A percentile compares a stretch with the other conserved stretches of the same genome.
Evolutionary conservation across 345 rosid species (phyloP).

Genomic region (Populus deltoides): DNA sequence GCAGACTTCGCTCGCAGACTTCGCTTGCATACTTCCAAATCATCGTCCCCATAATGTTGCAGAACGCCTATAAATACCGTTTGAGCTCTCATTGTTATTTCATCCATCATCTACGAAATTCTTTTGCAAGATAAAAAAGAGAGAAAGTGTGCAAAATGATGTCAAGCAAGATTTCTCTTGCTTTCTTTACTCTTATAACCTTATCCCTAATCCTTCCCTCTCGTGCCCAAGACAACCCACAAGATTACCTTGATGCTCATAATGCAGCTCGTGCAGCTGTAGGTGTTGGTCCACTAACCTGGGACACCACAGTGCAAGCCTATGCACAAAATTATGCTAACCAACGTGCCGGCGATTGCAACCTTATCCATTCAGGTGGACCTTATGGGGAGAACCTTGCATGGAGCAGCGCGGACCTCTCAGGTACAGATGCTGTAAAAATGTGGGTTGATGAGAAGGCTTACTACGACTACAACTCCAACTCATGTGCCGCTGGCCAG

Average conservation of each 20-base stretch:
- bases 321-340: conserved; percentile 15
- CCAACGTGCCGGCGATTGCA: background rate
- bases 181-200: background rate
- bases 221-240: conserved; percentile 17
- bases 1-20: too few relatives aligned
- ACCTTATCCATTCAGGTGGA: conserved; percentile 11
- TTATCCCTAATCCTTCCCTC: conserved; percentile 5
- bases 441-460: conserved; percentile 18
- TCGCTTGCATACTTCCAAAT: too few relatives aligned
- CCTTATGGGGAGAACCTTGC: conserved; percentile 23
- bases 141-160: too few relatives aligned
- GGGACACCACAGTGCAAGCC: conserved; percentile 11
- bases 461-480: conserved; percentile 15
- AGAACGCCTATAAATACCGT: background rate
- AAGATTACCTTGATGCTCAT: conserved; percentile 20
- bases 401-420: background rate
- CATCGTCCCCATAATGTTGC: background rate
- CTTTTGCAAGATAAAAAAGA: background rate
- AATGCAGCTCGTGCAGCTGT: conserved; percentile 16
- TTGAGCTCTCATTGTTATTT: background rate
- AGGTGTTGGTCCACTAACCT: conserved; percentile 1
- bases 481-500: conserved; percentile 8
- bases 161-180: background rate
- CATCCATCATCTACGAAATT: background rate
- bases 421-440: conserved; percentile 14